Conservation (phyloP, 2,329 filamentous ascomycete species). For the Alternaria ethzedia region DNA sequence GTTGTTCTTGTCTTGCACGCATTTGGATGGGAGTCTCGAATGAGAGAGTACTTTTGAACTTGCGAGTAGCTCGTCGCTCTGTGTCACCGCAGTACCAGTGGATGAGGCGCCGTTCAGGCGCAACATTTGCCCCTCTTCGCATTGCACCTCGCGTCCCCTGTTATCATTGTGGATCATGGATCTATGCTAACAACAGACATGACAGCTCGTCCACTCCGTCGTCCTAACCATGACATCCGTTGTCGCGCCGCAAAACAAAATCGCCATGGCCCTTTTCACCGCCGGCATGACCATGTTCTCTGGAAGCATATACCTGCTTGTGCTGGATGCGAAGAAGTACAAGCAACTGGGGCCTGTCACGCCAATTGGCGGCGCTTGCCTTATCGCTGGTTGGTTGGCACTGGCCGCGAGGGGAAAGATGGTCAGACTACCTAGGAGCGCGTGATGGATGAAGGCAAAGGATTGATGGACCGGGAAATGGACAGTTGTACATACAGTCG, state of each 20-base stretch:
- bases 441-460: not conserved
- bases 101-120: too few species aligned
- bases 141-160: not conserved
- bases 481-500: not conserved
- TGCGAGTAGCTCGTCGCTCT: too few species aligned
- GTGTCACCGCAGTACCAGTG: too few species aligned
- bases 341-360: slow-evolving; percentile 68
- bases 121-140: not conserved
- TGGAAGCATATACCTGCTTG: slow-evolving; percentile 69
- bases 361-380: slow-evolving; percentile 66
- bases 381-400: slow-evolving; percentile 70
- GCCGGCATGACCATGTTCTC: slow-evolving; percentile 72
- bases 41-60: too few species aligned
- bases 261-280: slow-evolving; percentile 65
- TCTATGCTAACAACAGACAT: not conserved
- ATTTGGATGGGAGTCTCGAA: too few species aligned
- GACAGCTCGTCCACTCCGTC: slow-evolving; percentile 69
- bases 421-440: slow-evolving; percentile 5
- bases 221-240: slow-evolving; percentile 64
- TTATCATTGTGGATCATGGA: not conserved
- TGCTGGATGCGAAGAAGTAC: slow-evolving; percentile 66
- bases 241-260: slow-evolving; percentile 60
- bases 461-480: not conserved
- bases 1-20: too few species aligned
- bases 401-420: slow-evolving; percentile 48